Base-by-base conservation (phyloP, 805 yeast species). In the Candida wancherniae region DNA sequence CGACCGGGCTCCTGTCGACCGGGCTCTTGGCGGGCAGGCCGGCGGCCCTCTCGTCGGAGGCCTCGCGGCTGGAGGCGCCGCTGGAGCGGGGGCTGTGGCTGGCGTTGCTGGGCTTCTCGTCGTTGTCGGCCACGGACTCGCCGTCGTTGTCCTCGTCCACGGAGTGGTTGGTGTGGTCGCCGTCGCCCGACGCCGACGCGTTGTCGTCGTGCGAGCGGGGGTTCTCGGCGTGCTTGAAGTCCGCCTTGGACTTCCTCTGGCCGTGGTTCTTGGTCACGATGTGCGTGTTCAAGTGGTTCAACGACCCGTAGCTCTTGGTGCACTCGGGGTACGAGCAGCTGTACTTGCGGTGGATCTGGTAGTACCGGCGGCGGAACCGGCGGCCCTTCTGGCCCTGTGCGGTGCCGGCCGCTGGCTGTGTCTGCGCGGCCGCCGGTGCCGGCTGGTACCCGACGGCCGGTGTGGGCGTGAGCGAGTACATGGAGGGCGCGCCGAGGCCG, bases 191-290 rank as follows among this genome's bases (percentile, higher is more conserved):
- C n/a, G n/a, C n/a, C n/a, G n/a, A n/a, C n/a, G n/a, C n/a, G n/a
- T n/a, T n/a, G n/a, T n/a, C n/a, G n/a, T n/a, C n/a, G n/a, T n/a
- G n/a, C n/a, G n/a, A n/a, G n/a, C n/a, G n/a, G n/a, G n/a, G n/a
- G n/a, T 28, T n/a, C 16, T 26, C 28, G 9, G 22, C 11, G 17
- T 42, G 39, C 32, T 61, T 63, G 44, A 61, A 64, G 36, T 64
- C 69, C 12, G 60, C 59, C 39, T 63, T 64, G 16, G 61, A 53
- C 42, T 62, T 62, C 21, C 69, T 47, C 29, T 52, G 59, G n/a
- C 70, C 70, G 38, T 64, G 70, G 26, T 61, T 64, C 37, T 64
- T 63, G 38, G 69, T 62, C 17, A 64, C 69, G 4, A 64, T 63
- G 42, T 64, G 70, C 9, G 70, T 64, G 43, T 64, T 64, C 29